Conservation (phyloP, 495 filamentous ascomycete genomes). For the Hypoxylon perforatum region DNA sequence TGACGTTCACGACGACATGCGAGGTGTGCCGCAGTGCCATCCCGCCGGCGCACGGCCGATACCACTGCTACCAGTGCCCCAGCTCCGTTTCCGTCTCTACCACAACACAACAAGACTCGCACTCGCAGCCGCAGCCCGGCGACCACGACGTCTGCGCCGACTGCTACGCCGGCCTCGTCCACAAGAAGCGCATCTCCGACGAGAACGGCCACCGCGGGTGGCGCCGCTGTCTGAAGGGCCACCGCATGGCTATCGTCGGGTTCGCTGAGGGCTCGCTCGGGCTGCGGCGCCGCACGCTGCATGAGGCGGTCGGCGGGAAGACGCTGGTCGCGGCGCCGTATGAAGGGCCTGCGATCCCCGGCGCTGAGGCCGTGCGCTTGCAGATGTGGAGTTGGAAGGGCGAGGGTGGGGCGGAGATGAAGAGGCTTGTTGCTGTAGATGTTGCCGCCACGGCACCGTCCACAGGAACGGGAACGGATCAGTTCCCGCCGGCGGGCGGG, state of each 20-base stretch:
- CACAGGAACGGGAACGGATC: conserved; percentile 40
- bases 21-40: conserved; percentile 79
- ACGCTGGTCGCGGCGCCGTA: conserved; percentile 67
- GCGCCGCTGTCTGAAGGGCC: conserved; percentile 80
- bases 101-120: too few species aligned
- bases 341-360: conserved; percentile 31
- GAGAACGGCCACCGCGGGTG: conserved; percentile 84
- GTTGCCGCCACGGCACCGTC: conserved; percentile 43
- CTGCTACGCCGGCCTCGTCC: conserved; percentile 77
- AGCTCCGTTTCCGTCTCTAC: too few species aligned
- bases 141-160: conserved; percentile 84
- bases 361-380: conserved; percentile 30
- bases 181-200: conserved; percentile 67
- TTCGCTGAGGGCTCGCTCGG: conserved; percentile 71
- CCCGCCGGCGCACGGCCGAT: conserved; percentile 71
- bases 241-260: conserved; percentile 84
- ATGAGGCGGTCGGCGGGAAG: conserved; percentile 79
- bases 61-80: conserved; percentile 71
- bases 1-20: conserved; percentile 76
- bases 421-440: conserved; percentile 47
- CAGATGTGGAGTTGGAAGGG: conserved; percentile 48
- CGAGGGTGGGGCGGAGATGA: conserved; percentile 32
- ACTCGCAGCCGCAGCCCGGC: conserved; percentile 68
- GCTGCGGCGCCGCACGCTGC: conserved; percentile 67
- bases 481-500: conserved; percentile 79